These are phyloP conservation scores for Rhizopogon vinicolor DNA, from an alignment of 768 basidiomycete species.

Conservation along the genomic window DNA sequence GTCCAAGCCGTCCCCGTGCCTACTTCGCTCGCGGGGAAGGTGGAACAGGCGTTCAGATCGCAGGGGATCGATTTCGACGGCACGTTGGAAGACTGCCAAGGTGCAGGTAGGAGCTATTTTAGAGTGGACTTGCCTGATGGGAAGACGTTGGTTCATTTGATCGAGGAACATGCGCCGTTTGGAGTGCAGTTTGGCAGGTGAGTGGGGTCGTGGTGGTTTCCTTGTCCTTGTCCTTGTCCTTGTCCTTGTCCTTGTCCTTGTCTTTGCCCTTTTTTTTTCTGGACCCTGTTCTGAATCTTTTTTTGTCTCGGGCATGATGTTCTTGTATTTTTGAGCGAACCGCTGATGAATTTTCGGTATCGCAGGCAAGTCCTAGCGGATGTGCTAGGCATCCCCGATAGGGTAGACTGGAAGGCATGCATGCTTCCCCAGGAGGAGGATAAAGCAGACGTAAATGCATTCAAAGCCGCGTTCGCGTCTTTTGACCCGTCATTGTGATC, in stretches of 20 bases:
- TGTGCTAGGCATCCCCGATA: slow-evolving; percentile 69
- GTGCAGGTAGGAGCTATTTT: slow-evolving; percentile 70
- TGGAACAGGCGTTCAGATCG: slow-evolving; percentile 66
- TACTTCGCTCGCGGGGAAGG: slow-evolving; percentile 47
- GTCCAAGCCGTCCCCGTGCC: slow-evolving; percentile 85
- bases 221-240: neutral
- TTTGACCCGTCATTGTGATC: slow-evolving; percentile 52
- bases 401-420: slow-evolving; percentile 93
- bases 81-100: slow-evolving; percentile 48
- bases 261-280: neutral
- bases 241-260: neutral
- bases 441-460: slow-evolving; percentile 72
- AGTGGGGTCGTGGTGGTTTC: slow-evolving; percentile 17
- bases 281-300: neutral
- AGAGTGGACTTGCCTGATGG: slow-evolving; percentile 88
- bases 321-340: neutral
- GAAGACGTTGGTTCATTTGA: slow-evolving; percentile 77
- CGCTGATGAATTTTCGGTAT: slow-evolving; percentile 5
- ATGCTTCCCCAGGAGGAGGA: slow-evolving; percentile 81
- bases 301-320: neutral
- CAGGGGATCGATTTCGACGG: slow-evolving; percentile 70
- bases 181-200: slow-evolving; percentile 94
- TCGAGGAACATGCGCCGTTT: slow-evolving; percentile 75
- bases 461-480: slow-evolving; percentile 77
- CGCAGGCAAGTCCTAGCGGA: slow-evolving; percentile 76